phyloP scores from a whole-genome alignment of 106 monocot species.

The Dendrobium nobile region DNA sequence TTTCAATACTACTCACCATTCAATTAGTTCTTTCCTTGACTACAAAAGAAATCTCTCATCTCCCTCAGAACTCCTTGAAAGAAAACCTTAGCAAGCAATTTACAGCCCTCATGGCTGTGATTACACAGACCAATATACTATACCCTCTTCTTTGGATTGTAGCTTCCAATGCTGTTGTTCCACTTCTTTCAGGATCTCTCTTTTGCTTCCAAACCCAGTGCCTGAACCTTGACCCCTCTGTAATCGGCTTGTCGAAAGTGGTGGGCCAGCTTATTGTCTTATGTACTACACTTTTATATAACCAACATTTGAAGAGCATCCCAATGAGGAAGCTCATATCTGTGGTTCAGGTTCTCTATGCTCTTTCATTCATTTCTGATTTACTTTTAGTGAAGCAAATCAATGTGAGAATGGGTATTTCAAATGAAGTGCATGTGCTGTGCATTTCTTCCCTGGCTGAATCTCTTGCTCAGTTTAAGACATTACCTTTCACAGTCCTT shows the following conservation, averaged over 20 bases:
- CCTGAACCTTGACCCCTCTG: conserved; percentile 51
- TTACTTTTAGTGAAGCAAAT: conserved; percentile 69
- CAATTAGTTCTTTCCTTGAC: conserved; percentile 63
- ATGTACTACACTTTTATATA: conserved; percentile 47
- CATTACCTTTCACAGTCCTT: conserved; percentile 67
- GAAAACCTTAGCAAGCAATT: conserved; percentile 52
- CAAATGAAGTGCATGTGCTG: conserved; percentile 64
- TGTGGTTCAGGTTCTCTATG: conserved; percentile 53
- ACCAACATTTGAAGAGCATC: conserved; percentile 36
- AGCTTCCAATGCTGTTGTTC: conserved; percentile 59
- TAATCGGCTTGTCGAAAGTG: conserved; percentile 86
- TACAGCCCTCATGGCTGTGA: conserved; percentile 31
- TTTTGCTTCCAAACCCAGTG: conserved; percentile 80
- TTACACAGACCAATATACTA: conserved; percentile 38
- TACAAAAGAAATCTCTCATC: conserved; percentile 23
- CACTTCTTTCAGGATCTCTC: conserved; percentile 69
- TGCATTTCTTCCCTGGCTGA: conserved; percentile 73
- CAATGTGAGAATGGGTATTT: conserved; percentile 59
- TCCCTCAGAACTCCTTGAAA: conserved; percentile 23
- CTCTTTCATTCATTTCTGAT: conserved; percentile 63
- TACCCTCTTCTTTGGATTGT: conserved; percentile 66
- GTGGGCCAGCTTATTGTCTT: conserved; percentile 67
- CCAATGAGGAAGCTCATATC: conserved; percentile 53
- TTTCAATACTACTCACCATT: conserved; percentile 45
- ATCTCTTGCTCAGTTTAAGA: conserved; percentile 79